Evolutionary conservation across 1,139 yeast species (phyloP).

Genomic region (Scheffersomyces quercinus): DNA sequence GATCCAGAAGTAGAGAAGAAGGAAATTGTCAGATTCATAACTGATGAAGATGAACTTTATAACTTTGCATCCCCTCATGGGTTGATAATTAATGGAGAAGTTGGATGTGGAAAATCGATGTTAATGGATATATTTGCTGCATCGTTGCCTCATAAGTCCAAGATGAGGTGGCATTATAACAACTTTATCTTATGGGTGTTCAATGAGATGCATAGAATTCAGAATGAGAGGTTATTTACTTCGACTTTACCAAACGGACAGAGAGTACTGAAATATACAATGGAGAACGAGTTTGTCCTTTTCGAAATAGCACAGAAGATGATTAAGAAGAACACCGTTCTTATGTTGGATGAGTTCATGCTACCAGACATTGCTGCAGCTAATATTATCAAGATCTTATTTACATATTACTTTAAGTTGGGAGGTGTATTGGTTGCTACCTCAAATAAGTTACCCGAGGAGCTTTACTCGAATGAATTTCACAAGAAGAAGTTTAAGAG

Average conservation of each 20-base stretch:
- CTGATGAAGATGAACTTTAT: conserved; percentile 65
- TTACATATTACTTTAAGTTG: conserved; percentile 66
- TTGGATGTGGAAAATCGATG: conserved; percentile 78
- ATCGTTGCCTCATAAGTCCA: conserved; percentile 61
- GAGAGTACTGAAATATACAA: conserved; percentile 29
- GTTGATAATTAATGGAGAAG: conserved; percentile 66
- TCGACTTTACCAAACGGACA: conserved; percentile 31
- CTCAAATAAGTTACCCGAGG: conserved; percentile 70
- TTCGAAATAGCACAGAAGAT: conserved; percentile 69
- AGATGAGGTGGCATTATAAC: conserved; percentile 71
- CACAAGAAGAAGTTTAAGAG: conserved; percentile 57
- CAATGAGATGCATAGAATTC: conserved; percentile 58
- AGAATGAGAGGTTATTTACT: conserved; percentile 39
- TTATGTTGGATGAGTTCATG: conserved; percentile 73
- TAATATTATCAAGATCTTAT: conserved; percentile 61
- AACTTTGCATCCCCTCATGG: conserved; percentile 65
- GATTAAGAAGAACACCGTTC: conserved; percentile 58
- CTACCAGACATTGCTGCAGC: conserved; percentile 74
- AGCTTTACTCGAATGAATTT: conserved; percentile 64
- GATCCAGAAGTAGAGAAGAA: conserved; percentile 31
- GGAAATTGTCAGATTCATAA: conserved; percentile 48
- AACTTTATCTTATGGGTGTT: conserved; percentile 71
- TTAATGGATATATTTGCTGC: conserved; percentile 71
- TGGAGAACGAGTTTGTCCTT: conserved; percentile 65
- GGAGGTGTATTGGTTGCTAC: conserved; percentile 79